These are phyloP conservation scores for Chlamydomonas sphaeroides DNA, from an alignment of 139 green algal genomes.

Conservation along the genomic window DNA sequence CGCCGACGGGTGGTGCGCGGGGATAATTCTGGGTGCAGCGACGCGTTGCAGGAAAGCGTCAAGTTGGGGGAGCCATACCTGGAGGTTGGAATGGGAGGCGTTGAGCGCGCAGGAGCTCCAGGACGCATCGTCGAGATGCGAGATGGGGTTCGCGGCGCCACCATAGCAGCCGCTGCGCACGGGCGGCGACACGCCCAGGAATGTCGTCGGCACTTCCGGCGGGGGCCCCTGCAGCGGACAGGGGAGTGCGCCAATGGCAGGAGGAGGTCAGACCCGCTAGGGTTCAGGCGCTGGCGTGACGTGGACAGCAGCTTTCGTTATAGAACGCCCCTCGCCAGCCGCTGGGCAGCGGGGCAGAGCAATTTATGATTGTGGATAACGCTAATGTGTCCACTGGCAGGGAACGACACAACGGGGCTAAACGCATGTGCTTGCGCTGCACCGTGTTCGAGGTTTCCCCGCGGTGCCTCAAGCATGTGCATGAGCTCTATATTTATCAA, in stretches of 20 bases:
- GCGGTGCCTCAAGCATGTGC: too few species aligned
- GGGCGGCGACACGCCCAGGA: conserved; percentile 47
- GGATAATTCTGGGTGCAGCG: too few species aligned
- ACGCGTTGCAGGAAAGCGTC: too few species aligned
- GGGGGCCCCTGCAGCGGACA: conserved; percentile 5
- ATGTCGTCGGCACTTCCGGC: conserved; percentile 11
- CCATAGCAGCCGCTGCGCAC: conserved; percentile 51
- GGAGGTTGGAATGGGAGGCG: conserved; percentile 49
- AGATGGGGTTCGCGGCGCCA: conserved; percentile 50
- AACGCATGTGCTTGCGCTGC: too few species aligned
- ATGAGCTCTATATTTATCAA: too few species aligned
- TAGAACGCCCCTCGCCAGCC: neutral
- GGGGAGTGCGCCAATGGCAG: too few species aligned
- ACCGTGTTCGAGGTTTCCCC: too few species aligned
- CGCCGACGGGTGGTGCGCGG: too few species aligned
- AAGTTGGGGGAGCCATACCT: too few species aligned
- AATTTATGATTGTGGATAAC: neutral
- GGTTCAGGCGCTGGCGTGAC: too few species aligned
- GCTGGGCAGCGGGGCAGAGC: neutral
- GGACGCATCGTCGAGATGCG: conserved; percentile 16
- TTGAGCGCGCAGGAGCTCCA: conserved; percentile 42
- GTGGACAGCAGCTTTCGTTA: neutral
- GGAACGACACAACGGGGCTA: neutral
- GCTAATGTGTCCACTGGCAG: neutral
- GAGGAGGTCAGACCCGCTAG: neutral